These are phyloP conservation scores for Mycosphaerella sp. DNA, from an alignment of 2,329 filamentous ascomycete species.

Conservation along the genomic window DNA sequence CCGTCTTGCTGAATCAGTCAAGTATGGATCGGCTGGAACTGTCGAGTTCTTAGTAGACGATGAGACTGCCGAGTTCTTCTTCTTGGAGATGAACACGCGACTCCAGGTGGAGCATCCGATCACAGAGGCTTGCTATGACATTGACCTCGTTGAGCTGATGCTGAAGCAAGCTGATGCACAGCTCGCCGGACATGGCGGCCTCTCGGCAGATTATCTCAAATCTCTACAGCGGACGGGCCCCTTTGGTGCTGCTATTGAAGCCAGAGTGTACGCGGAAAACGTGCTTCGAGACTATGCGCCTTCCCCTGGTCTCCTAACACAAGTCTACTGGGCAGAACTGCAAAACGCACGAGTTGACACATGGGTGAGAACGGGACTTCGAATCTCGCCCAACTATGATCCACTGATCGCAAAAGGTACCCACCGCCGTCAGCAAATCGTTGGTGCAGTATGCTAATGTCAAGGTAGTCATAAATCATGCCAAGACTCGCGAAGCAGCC, in stretches of 20 bases:
- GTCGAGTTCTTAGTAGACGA: conserved; percentile 89
- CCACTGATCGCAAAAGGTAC: conserved; percentile 22
- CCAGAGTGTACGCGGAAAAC: conserved; percentile 52
- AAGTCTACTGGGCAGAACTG: conserved; percentile 49
- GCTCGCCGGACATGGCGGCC: conserved; percentile 40
- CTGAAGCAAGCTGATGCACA: conserved; percentile 50
- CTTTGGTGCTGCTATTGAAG: conserved; percentile 48
- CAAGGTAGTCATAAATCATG: conserved; percentile 47
- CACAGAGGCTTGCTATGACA: conserved; percentile 50
- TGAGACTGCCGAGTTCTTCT: conserved; percentile 69
- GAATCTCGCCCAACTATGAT: conserved; percentile 53
- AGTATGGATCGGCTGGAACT: conserved; percentile 79
- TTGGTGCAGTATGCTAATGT: conserved; percentile 41
- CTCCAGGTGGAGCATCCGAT: conserved; percentile 53
- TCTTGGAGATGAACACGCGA: conserved; percentile 54
- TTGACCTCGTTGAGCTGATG: conserved; percentile 53
- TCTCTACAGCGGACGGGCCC: conserved; percentile 40
- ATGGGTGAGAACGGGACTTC: conserved; percentile 54
- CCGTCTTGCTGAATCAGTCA: conserved; percentile 50
- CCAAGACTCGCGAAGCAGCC: conserved; percentile 37
- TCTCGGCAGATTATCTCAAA: conserved; percentile 39
- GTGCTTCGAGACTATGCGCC: conserved; percentile 54
- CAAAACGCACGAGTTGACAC: conserved; percentile 53
- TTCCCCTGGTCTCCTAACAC: conserved; percentile 52
- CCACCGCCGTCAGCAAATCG: neutral